Percentiles rank a stretch among this genome's conserved stretches.
Conservation (phyloP, 106 monocot species). For the Triglochin maritima region DNA sequence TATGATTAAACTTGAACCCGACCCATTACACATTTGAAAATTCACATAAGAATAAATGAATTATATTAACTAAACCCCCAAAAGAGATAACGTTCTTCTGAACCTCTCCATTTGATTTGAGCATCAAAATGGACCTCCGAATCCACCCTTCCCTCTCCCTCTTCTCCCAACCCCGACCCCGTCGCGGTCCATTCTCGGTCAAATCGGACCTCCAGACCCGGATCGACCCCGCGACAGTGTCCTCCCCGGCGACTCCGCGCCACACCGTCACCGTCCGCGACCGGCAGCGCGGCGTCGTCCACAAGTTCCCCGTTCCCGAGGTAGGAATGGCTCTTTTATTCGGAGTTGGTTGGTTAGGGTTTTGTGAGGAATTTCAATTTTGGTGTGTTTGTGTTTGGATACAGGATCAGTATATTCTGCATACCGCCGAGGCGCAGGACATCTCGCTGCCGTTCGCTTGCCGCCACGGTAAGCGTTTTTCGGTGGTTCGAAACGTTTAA, state of each 20-base stretch:
- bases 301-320: constrained; percentile 84
- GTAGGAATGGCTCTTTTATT: constrained; percentile 16
- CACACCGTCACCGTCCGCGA: constrained; percentile 87
- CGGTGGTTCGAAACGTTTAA: neutral
- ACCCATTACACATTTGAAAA: no score
- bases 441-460: constrained; percentile 90
- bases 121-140: no score
- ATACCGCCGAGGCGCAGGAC: constrained; percentile 71
- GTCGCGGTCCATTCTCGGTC: neutral
- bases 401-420: constrained; percentile 94
- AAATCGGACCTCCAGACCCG: neutral
- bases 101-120: no score
- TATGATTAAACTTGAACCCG: no score
- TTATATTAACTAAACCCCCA: no score
- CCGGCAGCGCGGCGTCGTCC: constrained; percentile 68
- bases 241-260: constrained; percentile 10
- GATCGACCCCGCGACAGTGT: constrained; percentile 5
- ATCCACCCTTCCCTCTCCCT: neutral
- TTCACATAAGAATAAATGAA: no score
- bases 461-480: constrained; percentile 59
- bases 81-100: no score
- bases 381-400: neutral
- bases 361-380: neutral
- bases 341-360: neutral
- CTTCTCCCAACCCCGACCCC: neutral